Base-by-base conservation (phyloP, 176 grass and related monocot genomes). In the Rhynchospora tenuis region DNA sequence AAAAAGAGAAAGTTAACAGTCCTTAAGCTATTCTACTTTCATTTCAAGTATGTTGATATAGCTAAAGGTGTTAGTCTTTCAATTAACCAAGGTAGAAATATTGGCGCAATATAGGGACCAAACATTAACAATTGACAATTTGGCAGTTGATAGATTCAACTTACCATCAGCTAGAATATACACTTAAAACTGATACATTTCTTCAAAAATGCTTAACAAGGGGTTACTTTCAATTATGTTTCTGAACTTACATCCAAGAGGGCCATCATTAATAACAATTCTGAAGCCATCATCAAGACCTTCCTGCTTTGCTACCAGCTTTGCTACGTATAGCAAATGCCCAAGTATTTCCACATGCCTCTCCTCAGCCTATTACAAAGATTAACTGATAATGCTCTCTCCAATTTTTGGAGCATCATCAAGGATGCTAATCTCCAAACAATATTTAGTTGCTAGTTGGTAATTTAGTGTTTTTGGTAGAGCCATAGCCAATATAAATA, bases 231-330 rank as follows among this genome's bases (percentile, higher is more conserved):
- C 51, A 57, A 77, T 17, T 47, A 69, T 59, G 38, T 55, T 57
- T 47, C 0, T 3, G 13, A 44, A 64, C 90, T 93, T 62, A 93
- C 93, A 88, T 87, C 91, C 91, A 80, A 80, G 66, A 3, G 85
- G 75, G 10, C 89, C 89, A 63, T 97, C 93, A 47, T 96, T 93
- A 73, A 97, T 91, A 63, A 89, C 85, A 64, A 91, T 48, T 63
- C 91, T 91, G 88, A 89, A 93, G 22, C 93, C 91, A 83, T 93
- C 85, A 26, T 77, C 88, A 51, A 97, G 87, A 3, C 85, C 85
- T 86, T 93, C 87, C 76, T 93, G 91, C 81, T 97, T 88, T 28
- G 89, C 89, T 46, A 97, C 63, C 56, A 89, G 59, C 59, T 93
- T 91, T 12, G 91, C 84, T 44, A 78, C 81, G 20, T 91, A 97